These are phyloP conservation scores for Margaritispora aquatica DNA, from an alignment of 495 filamentous ascomycete species.

Conservation along the genomic window DNA sequence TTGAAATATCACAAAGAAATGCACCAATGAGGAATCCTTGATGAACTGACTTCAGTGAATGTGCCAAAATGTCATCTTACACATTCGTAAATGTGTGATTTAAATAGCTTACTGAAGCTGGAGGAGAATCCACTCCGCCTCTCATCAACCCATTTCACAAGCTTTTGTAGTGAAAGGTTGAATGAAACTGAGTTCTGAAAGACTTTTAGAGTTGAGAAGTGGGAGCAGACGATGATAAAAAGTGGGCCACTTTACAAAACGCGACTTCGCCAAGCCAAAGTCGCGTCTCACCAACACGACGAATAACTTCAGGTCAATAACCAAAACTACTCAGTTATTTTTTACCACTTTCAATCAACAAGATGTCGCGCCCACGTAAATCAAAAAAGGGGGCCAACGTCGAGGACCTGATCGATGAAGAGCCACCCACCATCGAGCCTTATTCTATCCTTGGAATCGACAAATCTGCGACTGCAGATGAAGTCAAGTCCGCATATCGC, in stretches of 20 bases:
- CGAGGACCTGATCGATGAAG: conserved; percentile 14
- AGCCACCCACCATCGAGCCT: conserved; percentile 55
- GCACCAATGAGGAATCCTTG: no score
- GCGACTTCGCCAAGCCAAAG: background rate
- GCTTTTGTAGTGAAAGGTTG: background rate
- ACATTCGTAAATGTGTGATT: no score
- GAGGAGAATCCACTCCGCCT: no score
- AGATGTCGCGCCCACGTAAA: conserved; percentile 9
- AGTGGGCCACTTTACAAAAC: background rate
- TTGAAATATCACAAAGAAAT: no score
- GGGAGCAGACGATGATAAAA: background rate
- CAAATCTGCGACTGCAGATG: conserved; percentile 55
- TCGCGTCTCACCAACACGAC: background rate
- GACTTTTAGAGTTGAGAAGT: no score
- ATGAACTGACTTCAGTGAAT: no score
- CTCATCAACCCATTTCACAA: no score
- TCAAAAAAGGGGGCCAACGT: conserved; percentile 9
- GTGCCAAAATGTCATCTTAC: no score
- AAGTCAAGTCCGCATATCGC: conserved; percentile 83
- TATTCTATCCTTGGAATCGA: conserved; percentile 74
- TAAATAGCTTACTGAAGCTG: no score
- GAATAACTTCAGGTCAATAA: background rate
- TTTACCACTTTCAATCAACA: background rate
- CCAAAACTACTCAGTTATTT: background rate
- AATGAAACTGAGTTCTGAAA: background rate